Conservation (phyloP, 2,329 filamentous ascomycete genomes). For the Colletotrichum gigasporum region DNA sequence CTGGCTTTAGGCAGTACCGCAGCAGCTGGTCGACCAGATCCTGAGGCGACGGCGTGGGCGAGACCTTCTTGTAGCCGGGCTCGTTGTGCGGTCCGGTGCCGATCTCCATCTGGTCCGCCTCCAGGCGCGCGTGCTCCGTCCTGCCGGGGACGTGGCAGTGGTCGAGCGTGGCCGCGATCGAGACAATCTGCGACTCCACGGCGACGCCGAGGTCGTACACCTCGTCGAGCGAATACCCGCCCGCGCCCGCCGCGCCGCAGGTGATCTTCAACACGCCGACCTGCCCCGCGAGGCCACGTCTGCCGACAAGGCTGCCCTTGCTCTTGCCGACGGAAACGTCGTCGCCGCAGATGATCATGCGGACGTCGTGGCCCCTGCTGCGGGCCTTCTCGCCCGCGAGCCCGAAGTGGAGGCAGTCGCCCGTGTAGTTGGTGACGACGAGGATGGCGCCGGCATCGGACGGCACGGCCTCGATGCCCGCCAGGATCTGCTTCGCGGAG, state of each 20-base stretch:
- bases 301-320: slow-evolving; percentile 63
- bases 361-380: slow-evolving; percentile 61
- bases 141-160: slow-evolving; percentile 69
- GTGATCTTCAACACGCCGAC: slow-evolving; percentile 67
- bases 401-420: slow-evolving; percentile 70
- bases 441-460: slow-evolving; percentile 65
- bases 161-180: slow-evolving; percentile 67
- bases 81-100: slow-evolving; percentile 76
- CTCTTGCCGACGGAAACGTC: slow-evolving; percentile 71
- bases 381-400: slow-evolving; percentile 67
- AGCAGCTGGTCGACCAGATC: slow-evolving; percentile 67
- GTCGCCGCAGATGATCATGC: slow-evolving; percentile 70
- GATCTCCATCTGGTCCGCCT: slow-evolving; percentile 65
- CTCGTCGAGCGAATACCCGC: slow-evolving; percentile 58
- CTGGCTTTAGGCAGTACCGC: slow-evolving; percentile 66
- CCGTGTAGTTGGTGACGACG: slow-evolving; percentile 73
- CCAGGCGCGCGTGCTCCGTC: slow-evolving; percentile 57
- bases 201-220: slow-evolving; percentile 61
- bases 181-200: slow-evolving; percentile 61
- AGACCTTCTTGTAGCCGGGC: slow-evolving; percentile 66
- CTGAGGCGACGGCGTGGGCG: slow-evolving; percentile 57
- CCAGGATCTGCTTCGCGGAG: slow-evolving; percentile 69
- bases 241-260: slow-evolving; percentile 57
- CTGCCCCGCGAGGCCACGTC: slow-evolving; percentile 70
- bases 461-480: slow-evolving; percentile 65